These are phyloP conservation scores for Chlorella ohadii DNA, from an alignment of 139 green algal genomes.

Conservation along the genomic window DNA sequence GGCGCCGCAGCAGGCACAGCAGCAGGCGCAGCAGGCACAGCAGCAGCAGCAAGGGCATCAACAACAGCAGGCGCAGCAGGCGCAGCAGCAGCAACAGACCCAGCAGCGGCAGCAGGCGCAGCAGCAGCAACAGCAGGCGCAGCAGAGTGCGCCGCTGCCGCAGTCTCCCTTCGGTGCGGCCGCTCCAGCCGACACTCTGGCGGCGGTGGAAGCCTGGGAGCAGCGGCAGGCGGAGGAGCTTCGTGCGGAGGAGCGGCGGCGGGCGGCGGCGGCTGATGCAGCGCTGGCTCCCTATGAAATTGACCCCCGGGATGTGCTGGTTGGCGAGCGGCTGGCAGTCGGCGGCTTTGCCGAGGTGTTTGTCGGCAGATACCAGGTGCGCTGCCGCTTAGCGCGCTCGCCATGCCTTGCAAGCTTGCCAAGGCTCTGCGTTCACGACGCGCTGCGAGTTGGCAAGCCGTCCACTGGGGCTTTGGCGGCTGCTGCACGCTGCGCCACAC, in stretches of 20 bases:
- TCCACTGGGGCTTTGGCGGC: too few relatives aligned
- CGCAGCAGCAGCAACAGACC: neutral
- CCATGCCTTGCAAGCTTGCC: neutral
- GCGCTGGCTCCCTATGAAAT: neutral
- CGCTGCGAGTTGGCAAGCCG: too few relatives aligned
- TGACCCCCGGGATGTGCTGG: conserved; percentile 53
- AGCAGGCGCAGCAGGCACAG: neutral
- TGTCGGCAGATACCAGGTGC: conserved; percentile 69
- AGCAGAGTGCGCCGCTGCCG: neutral
- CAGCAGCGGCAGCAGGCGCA: neutral
- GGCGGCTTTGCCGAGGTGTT: conserved; percentile 87
- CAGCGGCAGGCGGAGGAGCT: neutral
- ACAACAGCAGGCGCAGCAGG: neutral
- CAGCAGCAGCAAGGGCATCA: neutral
- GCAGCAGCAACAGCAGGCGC: neutral
- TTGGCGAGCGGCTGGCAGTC: conserved; percentile 81
- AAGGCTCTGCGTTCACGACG: neutral
- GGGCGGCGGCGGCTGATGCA: neutral
- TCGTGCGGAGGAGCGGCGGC: neutral
- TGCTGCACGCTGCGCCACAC: too few relatives aligned
- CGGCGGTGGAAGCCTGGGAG: neutral
- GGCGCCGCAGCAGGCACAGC: too few relatives aligned
- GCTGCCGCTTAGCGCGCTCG: neutral
- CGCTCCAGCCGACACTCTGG: neutral
- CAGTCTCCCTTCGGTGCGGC: neutral